Conservation (phyloP, 169 alveolate species). For the Cryptosporidium sp. region DNA sequence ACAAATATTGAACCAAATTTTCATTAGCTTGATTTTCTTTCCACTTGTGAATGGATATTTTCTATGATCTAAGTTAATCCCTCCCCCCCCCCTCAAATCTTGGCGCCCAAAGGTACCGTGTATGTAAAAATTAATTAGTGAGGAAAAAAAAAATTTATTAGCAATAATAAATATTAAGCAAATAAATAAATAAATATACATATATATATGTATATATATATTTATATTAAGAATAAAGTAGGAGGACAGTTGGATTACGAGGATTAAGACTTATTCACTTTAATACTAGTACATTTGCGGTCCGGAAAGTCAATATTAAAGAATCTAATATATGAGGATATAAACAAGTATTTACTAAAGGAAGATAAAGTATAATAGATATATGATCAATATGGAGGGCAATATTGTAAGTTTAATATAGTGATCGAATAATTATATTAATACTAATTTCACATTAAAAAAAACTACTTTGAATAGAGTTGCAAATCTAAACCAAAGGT, state of each 20-base stretch:
- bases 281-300: background rate
- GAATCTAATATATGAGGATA: background rate
- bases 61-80: background rate
- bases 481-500: slow-evolving; percentile 6
- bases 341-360: background rate
- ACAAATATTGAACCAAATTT: too few relatives aligned
- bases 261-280: background rate
- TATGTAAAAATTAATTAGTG: background rate
- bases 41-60: slow-evolving; percentile 2
- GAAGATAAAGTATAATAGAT: background rate
- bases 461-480: background rate
- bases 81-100: background rate
- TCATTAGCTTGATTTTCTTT: background rate
- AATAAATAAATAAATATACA: too few relatives aligned
- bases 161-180: background rate
- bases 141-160: background rate
- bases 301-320: background rate
- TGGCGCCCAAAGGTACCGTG: slow-evolving; percentile 51
- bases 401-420: slow-evolving; percentile 15
- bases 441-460: too few relatives aligned
- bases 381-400: slow-evolving; percentile 13
- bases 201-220: too few relatives aligned
- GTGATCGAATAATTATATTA: background rate
- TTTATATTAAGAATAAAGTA: too few relatives aligned
- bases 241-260: background rate